Evolutionary conservation across 2,329 filamentous ascomycete species (phyloP).

Genomic region (Ophiosphaerella korrae): DNA sequence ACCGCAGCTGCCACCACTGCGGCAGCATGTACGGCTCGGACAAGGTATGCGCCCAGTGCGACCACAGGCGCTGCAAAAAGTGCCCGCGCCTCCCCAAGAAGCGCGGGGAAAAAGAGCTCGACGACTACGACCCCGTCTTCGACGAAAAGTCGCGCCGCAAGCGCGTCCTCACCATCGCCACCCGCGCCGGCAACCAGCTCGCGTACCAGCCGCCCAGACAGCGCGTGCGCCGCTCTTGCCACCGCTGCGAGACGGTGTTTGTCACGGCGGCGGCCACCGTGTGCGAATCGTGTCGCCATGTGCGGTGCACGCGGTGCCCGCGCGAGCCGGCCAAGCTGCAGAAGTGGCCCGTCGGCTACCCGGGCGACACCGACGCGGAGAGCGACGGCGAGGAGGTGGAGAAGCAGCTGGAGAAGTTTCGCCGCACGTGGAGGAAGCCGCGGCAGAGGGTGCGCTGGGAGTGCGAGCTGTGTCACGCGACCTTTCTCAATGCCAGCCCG

Average conservation of each 20-base stretch:
- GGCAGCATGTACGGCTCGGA: constrained; percentile 72
- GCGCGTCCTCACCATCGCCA: constrained; percentile 66
- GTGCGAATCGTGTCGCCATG: constrained; percentile 73
- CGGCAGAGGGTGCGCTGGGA: constrained; percentile 52
- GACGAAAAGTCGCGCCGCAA: constrained; percentile 13
- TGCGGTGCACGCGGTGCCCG: constrained; percentile 79
- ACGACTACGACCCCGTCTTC: no score
- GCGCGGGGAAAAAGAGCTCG: constrained; percentile 49
- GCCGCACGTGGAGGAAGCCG: constrained; percentile 52
- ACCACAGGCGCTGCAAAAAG: constrained; percentile 79
- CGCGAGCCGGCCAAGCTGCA: constrained; percentile 74
- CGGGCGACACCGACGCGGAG: constrained; percentile 60
- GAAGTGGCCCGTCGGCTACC: constrained; percentile 73
- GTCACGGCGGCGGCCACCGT: constrained; percentile 55
- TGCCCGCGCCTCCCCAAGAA: constrained; percentile 77
- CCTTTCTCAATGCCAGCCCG: constrained; percentile 61
- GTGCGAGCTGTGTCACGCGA: constrained; percentile 67
- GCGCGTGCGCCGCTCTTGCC: constrained; percentile 75
- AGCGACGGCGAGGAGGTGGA: constrained; percentile 41
- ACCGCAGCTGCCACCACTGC: constrained; percentile 82
- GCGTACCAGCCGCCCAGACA: constrained; percentile 74
- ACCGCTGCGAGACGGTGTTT: constrained; percentile 72
- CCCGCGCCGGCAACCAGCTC: constrained; percentile 70
- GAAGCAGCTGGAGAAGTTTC: constrained; percentile 31
- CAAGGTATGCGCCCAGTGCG: constrained; percentile 76